Evolutionary conservation across 2,329 filamentous ascomycete genomes (phyloP).

Genomic region (Catunica adiposa): DNA sequence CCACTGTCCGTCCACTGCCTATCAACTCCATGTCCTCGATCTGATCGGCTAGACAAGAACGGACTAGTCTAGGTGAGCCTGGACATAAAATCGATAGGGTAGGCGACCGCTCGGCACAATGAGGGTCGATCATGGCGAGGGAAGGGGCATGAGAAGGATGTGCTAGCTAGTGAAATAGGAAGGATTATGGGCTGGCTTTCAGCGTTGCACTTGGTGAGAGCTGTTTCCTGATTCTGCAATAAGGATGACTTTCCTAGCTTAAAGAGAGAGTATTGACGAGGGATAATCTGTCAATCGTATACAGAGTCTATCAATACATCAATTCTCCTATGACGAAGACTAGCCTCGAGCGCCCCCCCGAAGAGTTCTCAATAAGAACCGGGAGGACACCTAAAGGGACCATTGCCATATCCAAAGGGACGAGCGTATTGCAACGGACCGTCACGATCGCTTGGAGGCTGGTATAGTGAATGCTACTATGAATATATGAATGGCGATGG

Average conservation of each 20-base stretch:
- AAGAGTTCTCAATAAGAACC: no score
- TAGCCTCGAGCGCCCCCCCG: no score
- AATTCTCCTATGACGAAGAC: no score
- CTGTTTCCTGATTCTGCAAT: no score
- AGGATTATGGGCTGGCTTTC: background rate
- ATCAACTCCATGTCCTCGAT: background rate
- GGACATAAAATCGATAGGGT: background rate
- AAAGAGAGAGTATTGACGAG: no score
- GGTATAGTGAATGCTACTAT: background rate
- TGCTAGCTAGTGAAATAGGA: background rate
- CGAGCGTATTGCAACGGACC: background rate
- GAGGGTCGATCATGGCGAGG: background rate
- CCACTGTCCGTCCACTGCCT: background rate
- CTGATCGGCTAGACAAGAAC: background rate
- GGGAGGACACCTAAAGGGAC: background rate
- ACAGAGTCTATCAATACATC: no score
- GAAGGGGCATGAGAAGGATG: background rate
- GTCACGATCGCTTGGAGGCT: background rate
- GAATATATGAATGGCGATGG: background rate
- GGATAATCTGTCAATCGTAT: no score
- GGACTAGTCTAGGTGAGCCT: background rate
- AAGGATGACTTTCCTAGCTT: no score
- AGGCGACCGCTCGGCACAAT: background rate
- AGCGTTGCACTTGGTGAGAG: background rate
- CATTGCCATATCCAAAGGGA: background rate